Evolutionary conservation across 2,329 filamentous ascomycete species (phyloP), one percentile per base, ranked within the genome.

Genomic region (Phaeophleospora eucalypticola): DNA sequence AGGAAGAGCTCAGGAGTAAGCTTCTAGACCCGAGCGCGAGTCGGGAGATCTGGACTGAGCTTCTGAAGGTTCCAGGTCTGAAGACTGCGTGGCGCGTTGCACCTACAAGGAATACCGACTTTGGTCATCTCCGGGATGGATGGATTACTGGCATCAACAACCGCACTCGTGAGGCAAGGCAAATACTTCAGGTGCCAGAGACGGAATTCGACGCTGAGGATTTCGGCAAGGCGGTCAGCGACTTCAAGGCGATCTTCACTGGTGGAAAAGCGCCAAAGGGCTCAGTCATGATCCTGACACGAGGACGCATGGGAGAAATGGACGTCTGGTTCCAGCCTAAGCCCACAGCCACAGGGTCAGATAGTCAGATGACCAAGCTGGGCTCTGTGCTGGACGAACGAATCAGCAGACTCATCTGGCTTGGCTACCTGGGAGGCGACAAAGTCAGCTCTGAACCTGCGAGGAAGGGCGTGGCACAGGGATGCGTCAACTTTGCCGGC

Each of bases 91-190:
- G 95, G 70, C 80, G 91, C 37, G 85, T 98, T 53, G 83, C 91
- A 2, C 93, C 93, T 0, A 89, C 89, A n/a, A 79, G 89, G 32
- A 89, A 94, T 68, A 98, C 93, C 15, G 90, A 97, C 68, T 97
- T 96, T 68, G 82, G 84, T 56, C 93, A 98, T 67, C 69, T 98
- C 52, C 81, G 91, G 34, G 93, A 98, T 64, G 93, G 87, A 1
- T 94, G 90, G 73, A 87, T 96, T 49, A 81, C 89, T 4, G 86
- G 87, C 17, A 85, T 98, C 54, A 86, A 87, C 44, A 84, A 80
- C 7, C 81, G 86, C 27, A 84, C 85, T 2, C 76, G 83, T 53
- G 74, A 76, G 17, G 73, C 74, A 1, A 74, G 78, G 33, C 72
- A 78, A 43, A 64, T 54, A 4, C 49, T 48, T 4, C 18, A 51